Conservation (phyloP, 2,329 filamentous ascomycete genomes). For the Penicillium sp. region DNA sequence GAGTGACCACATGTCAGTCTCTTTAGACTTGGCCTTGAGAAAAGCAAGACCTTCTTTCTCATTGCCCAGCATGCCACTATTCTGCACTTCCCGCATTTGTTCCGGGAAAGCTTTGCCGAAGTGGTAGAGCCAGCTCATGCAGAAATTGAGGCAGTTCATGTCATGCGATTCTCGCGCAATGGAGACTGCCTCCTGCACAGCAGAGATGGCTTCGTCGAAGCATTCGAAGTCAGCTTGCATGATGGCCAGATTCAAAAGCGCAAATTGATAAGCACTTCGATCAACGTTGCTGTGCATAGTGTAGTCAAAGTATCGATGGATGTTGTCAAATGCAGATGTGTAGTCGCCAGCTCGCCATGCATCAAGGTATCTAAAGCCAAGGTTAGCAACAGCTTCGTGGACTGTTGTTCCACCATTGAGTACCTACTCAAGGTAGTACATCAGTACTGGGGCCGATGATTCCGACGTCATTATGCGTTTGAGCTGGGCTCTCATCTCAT, state of each 20-base stretch:
- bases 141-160: slow-evolving; percentile 87
- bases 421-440: slow-evolving; percentile 66
- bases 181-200: slow-evolving; percentile 90
- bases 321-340: slow-evolving; percentile 77
- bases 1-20: slow-evolving; percentile 77
- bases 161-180: slow-evolving; percentile 94
- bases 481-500: slow-evolving; percentile 66
- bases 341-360: slow-evolving; percentile 89
- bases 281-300: slow-evolving; percentile 74
- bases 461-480: slow-evolving; percentile 62
- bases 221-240: slow-evolving; percentile 94
- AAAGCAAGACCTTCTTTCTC: slow-evolving; percentile 78
- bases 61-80: slow-evolving; percentile 66
- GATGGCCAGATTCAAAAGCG: slow-evolving; percentile 84
- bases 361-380: slow-evolving; percentile 68
- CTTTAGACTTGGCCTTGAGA: slow-evolving; percentile 77
- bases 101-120: slow-evolving; percentile 80
- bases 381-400: background rate
- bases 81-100: slow-evolving; percentile 63
- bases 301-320: slow-evolving; percentile 96
- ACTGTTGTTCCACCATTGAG: background rate
- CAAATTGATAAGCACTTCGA: slow-evolving; percentile 87
- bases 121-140: slow-evolving; percentile 91
- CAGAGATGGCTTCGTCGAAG: slow-evolving; percentile 78
- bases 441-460: slow-evolving; percentile 63